Evolutionary conservation across 139 green algal genomes (phyloP), one percentile per base, ranked within the genome.

Genomic region (Axilococcus clingmanii): DNA sequence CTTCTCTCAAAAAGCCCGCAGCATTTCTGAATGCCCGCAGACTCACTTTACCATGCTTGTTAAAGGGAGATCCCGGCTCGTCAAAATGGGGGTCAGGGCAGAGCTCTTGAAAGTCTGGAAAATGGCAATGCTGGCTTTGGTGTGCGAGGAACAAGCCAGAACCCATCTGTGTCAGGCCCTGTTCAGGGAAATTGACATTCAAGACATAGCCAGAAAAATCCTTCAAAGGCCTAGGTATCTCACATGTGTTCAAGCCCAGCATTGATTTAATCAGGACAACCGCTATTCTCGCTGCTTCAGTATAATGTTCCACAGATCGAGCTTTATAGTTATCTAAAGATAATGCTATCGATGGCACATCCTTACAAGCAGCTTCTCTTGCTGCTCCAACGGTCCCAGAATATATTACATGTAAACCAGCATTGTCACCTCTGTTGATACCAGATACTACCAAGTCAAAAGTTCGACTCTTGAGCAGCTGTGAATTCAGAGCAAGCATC

Each of bases 361-460:
- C 75, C 62, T 85, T 81, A 68, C 74, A 82, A 7, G 80, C 78
- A 14, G 71, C 81, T 57, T 89, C 81, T 0, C 79, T 50, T 3
- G 81, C 81, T 12, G 78, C 76, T 1, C 76, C 81, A 6, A 89
- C 81, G 5, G 81, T 89, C 33, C 81, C 78, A 5, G 33, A 62
- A 59, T 88, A 91, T 17, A 87, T 83, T 30, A 88, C 74, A 36
- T 91, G 82, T 40, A 85, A 57, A 6, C 82, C 82, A 25, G 55
- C 69, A 65, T 91, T 91, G 70, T 91, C 82, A 3, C 82, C 82
- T 0, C 80, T 58, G 56, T 91, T 91, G 63, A 91, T 91, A 37
- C 82, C 80, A 12, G 22, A 52, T 6, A 84, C 63, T 2, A 78
- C 57, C 20, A 78, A 38, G 31, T 75, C 63, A 65, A 79, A 84